These are phyloP conservation scores for Penicillium sp. DNA, from an alignment of 2,329 filamentous ascomycete genomes.

Conservation along the genomic window DNA sequence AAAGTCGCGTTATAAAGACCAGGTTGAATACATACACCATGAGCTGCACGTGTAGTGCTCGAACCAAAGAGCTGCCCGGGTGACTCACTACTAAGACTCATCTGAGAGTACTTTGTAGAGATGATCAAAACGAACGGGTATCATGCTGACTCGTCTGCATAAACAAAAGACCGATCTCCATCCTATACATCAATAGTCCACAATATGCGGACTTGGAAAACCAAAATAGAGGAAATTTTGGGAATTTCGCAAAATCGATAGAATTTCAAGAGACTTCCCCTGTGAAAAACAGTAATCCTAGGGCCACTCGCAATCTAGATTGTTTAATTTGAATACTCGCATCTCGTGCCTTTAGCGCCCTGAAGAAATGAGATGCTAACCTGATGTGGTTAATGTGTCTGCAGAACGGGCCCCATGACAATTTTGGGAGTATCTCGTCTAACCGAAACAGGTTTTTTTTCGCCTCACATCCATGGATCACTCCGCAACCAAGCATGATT, in stretches of 20 bases:
- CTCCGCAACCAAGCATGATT: not conserved
- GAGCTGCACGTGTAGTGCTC: constrained; percentile 2
- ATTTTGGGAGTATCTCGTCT: not conserved
- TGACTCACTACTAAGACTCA: constrained; percentile 17
- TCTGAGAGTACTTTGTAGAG: not conserved
- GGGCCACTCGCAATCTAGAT: too few relatives aligned
- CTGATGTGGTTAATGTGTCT: constrained; percentile 1
- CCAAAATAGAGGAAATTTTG: not conserved
- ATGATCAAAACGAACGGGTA: constrained; percentile 12
- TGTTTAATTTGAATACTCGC: too few relatives aligned
- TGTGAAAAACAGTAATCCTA: too few relatives aligned
- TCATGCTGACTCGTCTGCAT: not conserved
- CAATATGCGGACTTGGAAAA: not conserved
- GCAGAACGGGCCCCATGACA: constrained; percentile 3
- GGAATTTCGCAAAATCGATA: too few relatives aligned
- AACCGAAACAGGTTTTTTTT: not conserved
- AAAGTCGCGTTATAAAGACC: constrained; percentile 15
- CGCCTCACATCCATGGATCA: not conserved
- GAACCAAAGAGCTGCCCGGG: constrained; percentile 9
- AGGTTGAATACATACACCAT: not conserved
- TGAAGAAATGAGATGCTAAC: not conserved
- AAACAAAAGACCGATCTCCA: not conserved
- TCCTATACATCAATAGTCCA: not conserved
- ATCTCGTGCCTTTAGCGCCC: too few relatives aligned
- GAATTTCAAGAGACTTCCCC: too few relatives aligned